Evolutionary conservation across 768 basidiomycete species (phyloP).

Genomic region (Agaricus subrufescens): DNA sequence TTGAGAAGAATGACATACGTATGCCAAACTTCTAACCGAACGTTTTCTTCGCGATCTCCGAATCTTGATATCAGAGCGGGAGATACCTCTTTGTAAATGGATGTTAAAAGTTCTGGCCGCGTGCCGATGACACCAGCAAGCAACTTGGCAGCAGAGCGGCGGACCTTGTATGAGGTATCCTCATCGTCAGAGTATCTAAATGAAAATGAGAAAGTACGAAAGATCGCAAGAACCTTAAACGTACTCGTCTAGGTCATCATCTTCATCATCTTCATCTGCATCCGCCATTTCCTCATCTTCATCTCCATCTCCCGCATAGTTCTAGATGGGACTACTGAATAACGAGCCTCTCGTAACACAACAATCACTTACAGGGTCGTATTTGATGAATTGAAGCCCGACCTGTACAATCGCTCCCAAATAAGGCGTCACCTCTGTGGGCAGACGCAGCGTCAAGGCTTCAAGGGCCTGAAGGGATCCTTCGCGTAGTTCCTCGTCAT

Average conservation of each 20-base stretch:
- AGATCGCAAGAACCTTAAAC: constrained; percentile 19
- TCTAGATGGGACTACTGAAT: constrained; percentile 24
- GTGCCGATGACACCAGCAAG: constrained; percentile 83
- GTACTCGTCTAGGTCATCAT: constrained; percentile 75
- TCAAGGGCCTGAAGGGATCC: constrained; percentile 86
- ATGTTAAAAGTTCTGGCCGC: constrained; percentile 78
- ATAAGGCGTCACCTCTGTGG: constrained; percentile 74
- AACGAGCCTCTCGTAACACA: neutral
- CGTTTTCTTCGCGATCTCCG: constrained; percentile 92
- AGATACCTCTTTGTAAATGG: constrained; percentile 80
- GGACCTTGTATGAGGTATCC: constrained; percentile 96
- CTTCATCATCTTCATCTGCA: constrained; percentile 76
- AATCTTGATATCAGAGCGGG: constrained; percentile 89
- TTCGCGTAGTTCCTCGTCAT: constrained; percentile 84
- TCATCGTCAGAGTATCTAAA: constrained; percentile 94
- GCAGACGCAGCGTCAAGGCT: constrained; percentile 76
- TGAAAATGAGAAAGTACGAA: constrained; percentile 8
- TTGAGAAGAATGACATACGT: constrained; percentile 79
- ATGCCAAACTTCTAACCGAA: constrained; percentile 87
- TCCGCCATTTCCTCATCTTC: constrained; percentile 58
- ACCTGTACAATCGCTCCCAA: constrained; percentile 62
- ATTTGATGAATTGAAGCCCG: constrained; percentile 79
- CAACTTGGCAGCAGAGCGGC: constrained; percentile 89
- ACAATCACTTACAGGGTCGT: constrained; percentile 73
- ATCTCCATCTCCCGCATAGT: constrained; percentile 45